Conservation (phyloP, 305 asterid species). For the Ajuga reptans region DNA sequence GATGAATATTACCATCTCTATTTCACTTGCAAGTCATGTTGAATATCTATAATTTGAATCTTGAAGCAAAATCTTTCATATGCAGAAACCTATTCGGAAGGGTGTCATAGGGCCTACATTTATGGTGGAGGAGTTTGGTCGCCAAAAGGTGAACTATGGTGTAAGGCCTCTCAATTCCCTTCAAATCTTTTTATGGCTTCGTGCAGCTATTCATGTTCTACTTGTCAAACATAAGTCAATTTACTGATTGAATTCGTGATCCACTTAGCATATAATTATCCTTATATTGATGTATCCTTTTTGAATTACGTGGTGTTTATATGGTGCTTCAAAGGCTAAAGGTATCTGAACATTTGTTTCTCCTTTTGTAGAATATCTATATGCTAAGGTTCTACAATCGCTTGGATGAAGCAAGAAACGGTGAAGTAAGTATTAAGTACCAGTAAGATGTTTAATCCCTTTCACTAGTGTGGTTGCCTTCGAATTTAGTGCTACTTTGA, state of each 20-base stretch:
- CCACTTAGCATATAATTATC: neutral
- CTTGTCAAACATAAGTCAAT: too few relatives aligned
- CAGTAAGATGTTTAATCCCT: slow-evolving; percentile 2
- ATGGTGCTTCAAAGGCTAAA: neutral
- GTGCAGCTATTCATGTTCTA: neutral
- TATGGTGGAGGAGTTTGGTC: slow-evolving; percentile 87
- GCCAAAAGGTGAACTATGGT: slow-evolving; percentile 58
- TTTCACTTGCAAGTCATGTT: slow-evolving; percentile 4
- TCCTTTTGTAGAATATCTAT: slow-evolving; percentile 56
- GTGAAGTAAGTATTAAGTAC: slow-evolving; percentile 67
- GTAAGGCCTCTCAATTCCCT: slow-evolving; percentile 37
- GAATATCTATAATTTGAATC: neutral
- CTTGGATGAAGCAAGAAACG: slow-evolving; percentile 78
- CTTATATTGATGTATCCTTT: too few relatives aligned
- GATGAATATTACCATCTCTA: neutral
- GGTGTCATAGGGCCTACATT: slow-evolving; percentile 70
- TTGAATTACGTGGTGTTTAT: neutral
- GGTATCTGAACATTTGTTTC: slow-evolving; percentile 3
- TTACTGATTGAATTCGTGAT: too few relatives aligned
- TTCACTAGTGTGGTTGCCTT: neutral
- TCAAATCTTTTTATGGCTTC: slow-evolving; percentile 9
- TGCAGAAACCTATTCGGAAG: slow-evolving; percentile 87
- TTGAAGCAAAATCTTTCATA: neutral
- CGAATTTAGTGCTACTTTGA: too few relatives aligned
- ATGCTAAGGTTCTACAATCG: slow-evolving; percentile 81